Evolutionary conservation across 2,329 filamentous ascomycete genomes (phyloP).

Genomic region (Aureobasidium mangrovei): DNA sequence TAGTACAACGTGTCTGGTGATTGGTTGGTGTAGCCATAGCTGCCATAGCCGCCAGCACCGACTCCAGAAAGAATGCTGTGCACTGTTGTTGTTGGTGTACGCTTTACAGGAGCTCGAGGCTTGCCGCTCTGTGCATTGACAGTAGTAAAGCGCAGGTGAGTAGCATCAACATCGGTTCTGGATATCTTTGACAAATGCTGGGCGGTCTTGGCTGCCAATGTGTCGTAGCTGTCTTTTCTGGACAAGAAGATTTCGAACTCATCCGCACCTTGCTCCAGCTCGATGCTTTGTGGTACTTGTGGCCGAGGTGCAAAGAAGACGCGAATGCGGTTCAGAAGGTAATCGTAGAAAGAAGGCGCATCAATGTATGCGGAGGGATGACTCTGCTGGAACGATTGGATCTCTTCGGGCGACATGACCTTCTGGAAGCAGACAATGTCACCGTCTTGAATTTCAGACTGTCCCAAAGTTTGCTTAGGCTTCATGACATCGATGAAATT

Average conservation of each 20-base stretch:
- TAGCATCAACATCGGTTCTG: slow-evolving; percentile 55
- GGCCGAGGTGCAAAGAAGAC: slow-evolving; percentile 65
- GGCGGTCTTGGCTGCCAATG: slow-evolving; percentile 73
- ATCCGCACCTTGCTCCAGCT: slow-evolving; percentile 39
- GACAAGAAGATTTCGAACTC: slow-evolving; percentile 73
- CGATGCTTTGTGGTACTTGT: slow-evolving; percentile 30
- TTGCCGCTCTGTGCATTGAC: slow-evolving; percentile 69
- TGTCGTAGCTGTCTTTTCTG: slow-evolving; percentile 83
- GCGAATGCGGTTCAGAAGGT: slow-evolving; percentile 72
- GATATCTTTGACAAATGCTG: slow-evolving; percentile 49
- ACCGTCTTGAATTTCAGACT: slow-evolving; percentile 91
- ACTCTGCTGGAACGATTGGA: slow-evolving; percentile 14
- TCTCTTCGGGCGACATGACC: slow-evolving; percentile 43
- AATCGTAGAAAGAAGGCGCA: slow-evolving; percentile 85
- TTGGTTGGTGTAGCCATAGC: slow-evolving; percentile 55
- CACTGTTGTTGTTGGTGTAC: slow-evolving; percentile 60
- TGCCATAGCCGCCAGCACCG: slow-evolving; percentile 54
- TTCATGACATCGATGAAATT: slow-evolving; percentile 96
- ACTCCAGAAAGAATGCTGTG: slow-evolving; percentile 59
- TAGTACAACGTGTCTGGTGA: slow-evolving; percentile 69
- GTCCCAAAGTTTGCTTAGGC: slow-evolving; percentile 76
- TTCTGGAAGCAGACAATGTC: slow-evolving; percentile 95
- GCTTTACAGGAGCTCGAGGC: slow-evolving; percentile 69
- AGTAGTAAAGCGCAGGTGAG: slow-evolving; percentile 85
- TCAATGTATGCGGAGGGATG: slow-evolving; percentile 44